phyloP scores from a whole-genome alignment of 805 yeast species.

The Saccharomycopsis fibuligera region DNA sequence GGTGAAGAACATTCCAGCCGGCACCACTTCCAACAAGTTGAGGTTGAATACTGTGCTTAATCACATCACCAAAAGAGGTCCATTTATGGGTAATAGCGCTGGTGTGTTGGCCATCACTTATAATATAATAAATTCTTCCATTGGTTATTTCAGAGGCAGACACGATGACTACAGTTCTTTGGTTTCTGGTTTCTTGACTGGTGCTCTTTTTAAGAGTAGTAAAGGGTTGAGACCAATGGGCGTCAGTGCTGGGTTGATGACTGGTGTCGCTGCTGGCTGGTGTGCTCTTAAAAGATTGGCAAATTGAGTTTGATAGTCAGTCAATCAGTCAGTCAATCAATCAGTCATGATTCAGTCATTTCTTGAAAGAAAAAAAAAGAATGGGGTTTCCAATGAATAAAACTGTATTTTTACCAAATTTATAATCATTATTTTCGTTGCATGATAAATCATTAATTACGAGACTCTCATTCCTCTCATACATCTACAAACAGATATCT shows the following conservation, averaged over 20 bases:
- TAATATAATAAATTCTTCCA: conserved; percentile 72
- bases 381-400: no score
- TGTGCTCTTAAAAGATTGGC: conserved; percentile 58
- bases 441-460: no score
- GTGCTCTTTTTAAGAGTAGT: conserved; percentile 83
- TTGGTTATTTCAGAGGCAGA: conserved; percentile 78
- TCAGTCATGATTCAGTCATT: no score
- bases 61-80: conserved; percentile 92
- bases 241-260: conserved; percentile 74
- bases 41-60: conserved; percentile 85
- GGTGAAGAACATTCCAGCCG: conserved; percentile 63
- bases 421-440: not conserved
- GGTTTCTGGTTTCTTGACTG: conserved; percentile 85
- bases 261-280: conserved; percentile 92
- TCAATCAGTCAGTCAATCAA: no score
- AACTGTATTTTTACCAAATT: not conserved
- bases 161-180: conserved; percentile 84
- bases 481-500: no score
- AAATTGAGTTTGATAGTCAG: conserved; percentile 1
- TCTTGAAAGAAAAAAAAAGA: no score
- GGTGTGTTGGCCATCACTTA: conserved; percentile 90
- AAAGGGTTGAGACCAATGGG: conserved; percentile 86
- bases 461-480: no score
- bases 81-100: conserved; percentile 89
- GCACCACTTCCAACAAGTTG: conserved; percentile 64